phyloP scores from a whole-genome alignment of 2,329 filamentous ascomycete genomes.

The Knufia fluminis region DNA sequence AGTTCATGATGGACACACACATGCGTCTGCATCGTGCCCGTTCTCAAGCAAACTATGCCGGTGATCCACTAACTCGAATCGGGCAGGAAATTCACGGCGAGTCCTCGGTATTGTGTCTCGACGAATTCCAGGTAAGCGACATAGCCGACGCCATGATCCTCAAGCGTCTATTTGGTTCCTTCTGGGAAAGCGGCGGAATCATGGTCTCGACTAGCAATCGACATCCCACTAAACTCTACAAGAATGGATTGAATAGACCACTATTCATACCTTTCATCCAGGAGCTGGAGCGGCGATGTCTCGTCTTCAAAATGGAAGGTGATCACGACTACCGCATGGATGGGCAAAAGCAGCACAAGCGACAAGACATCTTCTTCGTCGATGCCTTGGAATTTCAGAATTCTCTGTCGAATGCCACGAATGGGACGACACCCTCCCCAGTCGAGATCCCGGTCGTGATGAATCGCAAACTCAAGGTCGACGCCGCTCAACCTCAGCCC shows the following conservation, averaged over 20 bases:
- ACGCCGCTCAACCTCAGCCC: neutral
- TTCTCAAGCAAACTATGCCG: neutral
- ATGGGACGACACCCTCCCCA: neutral
- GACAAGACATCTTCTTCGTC: constrained; percentile 1
- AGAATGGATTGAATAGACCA: constrained; percentile 5
- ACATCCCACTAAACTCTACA: constrained; percentile 6
- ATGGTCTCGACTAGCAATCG: constrained; percentile 7
- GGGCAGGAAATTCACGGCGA: neutral
- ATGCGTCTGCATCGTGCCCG: constrained; percentile 6
- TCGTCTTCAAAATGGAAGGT: constrained; percentile 3
- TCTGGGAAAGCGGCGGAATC: constrained; percentile 4
- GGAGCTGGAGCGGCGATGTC: constrained; percentile 5
- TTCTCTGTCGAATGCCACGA: neutral
- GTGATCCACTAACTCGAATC: constrained; percentile 1
- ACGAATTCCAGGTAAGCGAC: constrained; percentile 9
- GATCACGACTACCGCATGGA: constrained; percentile 5
- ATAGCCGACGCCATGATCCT: constrained; percentile 8
- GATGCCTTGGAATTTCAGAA: neutral
- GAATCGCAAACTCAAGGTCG: constrained; percentile 1
- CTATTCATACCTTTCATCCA: constrained; percentile 6
- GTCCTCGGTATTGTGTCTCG: constrained; percentile 5
- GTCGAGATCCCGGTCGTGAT: constrained; percentile 4
- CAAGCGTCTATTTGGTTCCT: constrained; percentile 3
- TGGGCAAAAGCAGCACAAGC: neutral
- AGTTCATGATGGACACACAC: constrained; percentile 8